Base-by-base conservation (phyloP, 441 rosid species). In the Corymbia citriodora region DNA sequence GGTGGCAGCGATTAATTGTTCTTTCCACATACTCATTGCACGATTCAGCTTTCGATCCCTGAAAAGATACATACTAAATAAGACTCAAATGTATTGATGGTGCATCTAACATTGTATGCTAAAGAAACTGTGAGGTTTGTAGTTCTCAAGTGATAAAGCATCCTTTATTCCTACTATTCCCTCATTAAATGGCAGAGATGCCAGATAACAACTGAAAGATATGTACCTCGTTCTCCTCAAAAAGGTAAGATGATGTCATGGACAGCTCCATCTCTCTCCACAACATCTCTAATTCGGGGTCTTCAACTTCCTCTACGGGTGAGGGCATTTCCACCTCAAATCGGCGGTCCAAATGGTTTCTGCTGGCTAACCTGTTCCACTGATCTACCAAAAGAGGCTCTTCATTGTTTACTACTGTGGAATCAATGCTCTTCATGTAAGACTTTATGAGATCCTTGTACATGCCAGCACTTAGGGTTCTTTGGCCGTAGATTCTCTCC, bases 191-290 rank as follows among this genome's bases (percentile, higher is more conserved):
- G 85, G 52, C n/a, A 79, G 85, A 79, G 52, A 79, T 45, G 52
- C 85, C n/a, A 27, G 50, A 89, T 7, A 87, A 79, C 82, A 87
- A 33, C 87, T 61, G 61, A 50, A 33, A 57, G 55, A 70, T 31
- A 31, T 16, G 72, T 92, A 97, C 99, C 99, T 97, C 98, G 61
- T 95, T 92, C 90, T 98, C 97, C 87, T 97, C 98, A 7, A 94
- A 93, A 88, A 97, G 93, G 95, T 95, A 96, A 53, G 95, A 91
- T 49, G 98, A 96, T 90, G 99, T 96, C 95, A 96, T 88, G 82
- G 93, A 94, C 49, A 97, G 91, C 87, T 96, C 98, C 99, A 98
- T 96, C 94, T 98, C 99, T 93, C 93, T 94, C 99, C 99, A 97
- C 90, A 97, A 92, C 94, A 96, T 93, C 74, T 97, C 97, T 68